Base-by-base conservation (phyloP, 2,329 filamentous ascomycete species). In the Parafenestella ontariensis region DNA sequence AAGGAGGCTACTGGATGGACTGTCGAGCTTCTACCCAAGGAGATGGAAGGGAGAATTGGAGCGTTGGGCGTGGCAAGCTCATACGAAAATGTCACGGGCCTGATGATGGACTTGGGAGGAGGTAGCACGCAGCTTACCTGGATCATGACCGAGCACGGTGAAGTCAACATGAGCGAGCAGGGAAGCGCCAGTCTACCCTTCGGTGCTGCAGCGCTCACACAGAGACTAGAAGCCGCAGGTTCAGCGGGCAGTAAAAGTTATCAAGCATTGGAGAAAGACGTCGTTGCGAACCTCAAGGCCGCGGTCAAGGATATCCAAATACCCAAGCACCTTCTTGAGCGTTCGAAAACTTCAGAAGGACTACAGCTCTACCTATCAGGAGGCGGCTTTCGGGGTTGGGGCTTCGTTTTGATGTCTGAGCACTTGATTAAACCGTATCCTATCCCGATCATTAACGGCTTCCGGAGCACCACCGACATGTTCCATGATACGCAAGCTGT, bases 321-420 rank as follows among this genome's bases (percentile, higher is more conserved):
- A 0, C 85, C 93, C 0, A 69, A 76, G 11, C 76, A 81, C 15
- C 74, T 87, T 5, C 59, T 80, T 1, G 70, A 81, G 11, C 65
- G 73, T 5, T 52, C 54, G 23, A 46, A 43, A 9, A 59, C 58
- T 39, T 49, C 44, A 33, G 53, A 65, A n/a, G 71, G 71, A 1
- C 63, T 75, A 7, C 86, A 89, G 29, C 80, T 96, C 8, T 96
- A 93, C 72, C 86, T 97, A 52, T 96, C 90, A 58, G 93, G 93
- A 39, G 93, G 93, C 21, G 93, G 93, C 0, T 96, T 96, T 71
- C 83, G 93, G 31, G 93, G 93, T 15, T 96, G 96, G 81, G 93
- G 92, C 6, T 96, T 91, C 74, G 87, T 96, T 69, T 82, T 96
- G 47, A 93, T 96, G 89, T 87, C 89, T 70, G 84, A 85, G 62